Evolutionary conservation across 352 stramenopile genomes (phyloP).

Genomic region (Phytopythium cucurbitacearum): DNA sequence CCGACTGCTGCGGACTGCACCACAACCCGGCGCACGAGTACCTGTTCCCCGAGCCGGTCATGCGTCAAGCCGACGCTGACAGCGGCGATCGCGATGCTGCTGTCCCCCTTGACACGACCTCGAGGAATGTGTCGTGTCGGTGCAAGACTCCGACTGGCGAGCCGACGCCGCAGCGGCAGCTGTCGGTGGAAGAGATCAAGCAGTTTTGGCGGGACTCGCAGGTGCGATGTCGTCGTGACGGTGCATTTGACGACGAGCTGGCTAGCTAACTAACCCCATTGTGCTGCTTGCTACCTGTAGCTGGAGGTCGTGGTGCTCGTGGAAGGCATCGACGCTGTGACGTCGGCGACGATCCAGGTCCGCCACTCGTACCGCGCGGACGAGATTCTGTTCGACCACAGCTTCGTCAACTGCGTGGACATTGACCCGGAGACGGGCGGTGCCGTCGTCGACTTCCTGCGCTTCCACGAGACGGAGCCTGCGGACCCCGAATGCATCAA

Average conservation of each 20-base stretch:
- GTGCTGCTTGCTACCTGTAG: conserved; percentile 23
- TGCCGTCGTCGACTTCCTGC: conserved; percentile 86
- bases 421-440: conserved; percentile 67
- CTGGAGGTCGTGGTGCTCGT: conserved; percentile 96
- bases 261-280: conserved; percentile 7
- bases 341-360: conserved; percentile 93
- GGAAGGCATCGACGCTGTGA: conserved; percentile 94
- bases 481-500: conserved; percentile 54
- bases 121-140: conserved; percentile 29
- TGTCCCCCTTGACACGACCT: conserved; percentile 19
- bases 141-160: conserved; percentile 22
- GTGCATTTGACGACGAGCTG: background rate
- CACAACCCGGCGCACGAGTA: conserved; percentile 63
- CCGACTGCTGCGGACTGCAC: conserved; percentile 38
- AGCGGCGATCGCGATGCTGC: conserved; percentile 57
- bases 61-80: conserved; percentile 50
- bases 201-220: conserved; percentile 74
- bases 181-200: conserved; percentile 51
- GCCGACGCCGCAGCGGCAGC: conserved; percentile 17
- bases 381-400: conserved; percentile 92
- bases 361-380: conserved; percentile 93
- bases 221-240: conserved; percentile 17
- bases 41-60: conserved; percentile 64
- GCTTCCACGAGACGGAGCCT: conserved; percentile 79
- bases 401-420: conserved; percentile 91